These are phyloP conservation scores for Stenogyne calaminthoides DNA, from an alignment of 305 asterid genomes.

Conservation along the genomic window DNA sequence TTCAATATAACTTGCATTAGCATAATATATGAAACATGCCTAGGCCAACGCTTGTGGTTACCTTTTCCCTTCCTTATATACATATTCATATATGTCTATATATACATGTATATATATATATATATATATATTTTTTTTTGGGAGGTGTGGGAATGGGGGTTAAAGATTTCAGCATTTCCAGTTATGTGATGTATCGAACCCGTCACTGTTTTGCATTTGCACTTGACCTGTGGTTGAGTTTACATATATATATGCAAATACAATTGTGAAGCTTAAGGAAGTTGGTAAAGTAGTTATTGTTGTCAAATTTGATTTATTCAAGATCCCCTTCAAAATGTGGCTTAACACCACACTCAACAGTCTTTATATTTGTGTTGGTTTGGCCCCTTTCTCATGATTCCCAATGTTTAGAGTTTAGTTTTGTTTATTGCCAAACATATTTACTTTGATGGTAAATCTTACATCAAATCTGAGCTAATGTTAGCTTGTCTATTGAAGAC, in stretches of 20 bases:
- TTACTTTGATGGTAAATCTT: constrained; percentile 15
- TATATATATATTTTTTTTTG: neutral
- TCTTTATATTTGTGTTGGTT: constrained; percentile 10
- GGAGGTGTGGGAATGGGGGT: neutral
- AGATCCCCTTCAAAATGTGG: neutral
- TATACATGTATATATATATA: neutral
- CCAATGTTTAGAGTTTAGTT: constrained; percentile 1
- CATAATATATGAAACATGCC: constrained; percentile 2
- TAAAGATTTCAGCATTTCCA: neutral
- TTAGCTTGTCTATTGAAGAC: constrained; percentile 13
- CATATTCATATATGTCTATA: neutral
- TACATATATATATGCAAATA: neutral
- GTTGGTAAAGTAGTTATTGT: neutral
- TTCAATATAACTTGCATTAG: constrained; percentile 1
- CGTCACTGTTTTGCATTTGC: neutral
- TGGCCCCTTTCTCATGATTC: constrained; percentile 14
- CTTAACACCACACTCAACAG: neutral
- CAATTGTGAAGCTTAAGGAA: neutral
- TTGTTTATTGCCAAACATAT: neutral
- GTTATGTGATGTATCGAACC: neutral
- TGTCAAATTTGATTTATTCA: constrained; percentile 4
- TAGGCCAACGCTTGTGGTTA: neutral
- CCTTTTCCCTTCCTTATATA: neutral
- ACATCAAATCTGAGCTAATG: neutral
- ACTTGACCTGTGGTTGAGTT: neutral